Conservation (phyloP, 345 rosid genomes). For the Syzygium jambos region DNA sequence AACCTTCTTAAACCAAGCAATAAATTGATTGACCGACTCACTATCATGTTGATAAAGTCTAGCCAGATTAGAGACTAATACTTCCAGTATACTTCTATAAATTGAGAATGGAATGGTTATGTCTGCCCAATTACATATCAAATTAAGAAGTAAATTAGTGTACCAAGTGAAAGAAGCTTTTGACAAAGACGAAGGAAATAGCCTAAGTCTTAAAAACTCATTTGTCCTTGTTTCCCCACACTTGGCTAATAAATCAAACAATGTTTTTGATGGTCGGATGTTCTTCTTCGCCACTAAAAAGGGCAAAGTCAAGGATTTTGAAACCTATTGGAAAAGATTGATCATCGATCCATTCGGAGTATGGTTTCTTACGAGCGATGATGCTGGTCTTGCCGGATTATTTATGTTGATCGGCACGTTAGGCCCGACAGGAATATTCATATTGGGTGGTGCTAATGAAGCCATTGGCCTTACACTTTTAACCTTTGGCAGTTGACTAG, state of each 20-base stretch:
- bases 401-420: neutral
- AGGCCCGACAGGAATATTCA: neutral
- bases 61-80: neutral
- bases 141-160: neutral
- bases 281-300: too few species aligned
- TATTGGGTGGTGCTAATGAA: neutral
- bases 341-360: neutral
- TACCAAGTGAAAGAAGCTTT: neutral
- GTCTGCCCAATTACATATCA: rapidly evolving
- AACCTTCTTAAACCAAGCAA: neutral
- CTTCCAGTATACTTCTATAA: neutral
- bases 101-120: neutral
- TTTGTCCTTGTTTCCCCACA: neutral
- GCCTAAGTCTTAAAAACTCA: neutral
- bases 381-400: neutral
- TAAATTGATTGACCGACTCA: neutral
- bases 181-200: neutral
- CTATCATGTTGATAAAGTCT: neutral
- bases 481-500: neutral
- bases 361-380: neutral
- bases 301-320: too few species aligned
- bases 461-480: neutral
- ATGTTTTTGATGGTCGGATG: too few species aligned
- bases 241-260: neutral
- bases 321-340: neutral